Evolutionary conservation across 2,329 filamentous ascomycete species (phyloP), one percentile per base, ranked within the genome.

Genomic region (Graphilbum sp.): DNA sequence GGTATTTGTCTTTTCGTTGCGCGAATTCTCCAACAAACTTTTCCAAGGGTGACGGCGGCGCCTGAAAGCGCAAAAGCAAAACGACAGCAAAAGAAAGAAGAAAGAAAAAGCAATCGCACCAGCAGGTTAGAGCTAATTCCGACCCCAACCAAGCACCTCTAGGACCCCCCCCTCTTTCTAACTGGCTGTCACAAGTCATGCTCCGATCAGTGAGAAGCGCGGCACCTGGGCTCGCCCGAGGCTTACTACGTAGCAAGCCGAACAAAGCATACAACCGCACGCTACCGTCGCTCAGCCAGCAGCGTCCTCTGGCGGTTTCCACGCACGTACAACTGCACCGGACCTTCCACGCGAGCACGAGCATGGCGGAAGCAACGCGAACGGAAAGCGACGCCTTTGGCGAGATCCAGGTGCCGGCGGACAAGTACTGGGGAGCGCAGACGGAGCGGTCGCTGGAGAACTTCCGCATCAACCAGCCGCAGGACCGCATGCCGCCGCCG

Each of bases 391-490:
- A 98, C 69, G 90, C 90, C 62, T 96, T 96, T 68, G 90, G 90
- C 63, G 86, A 93, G 67, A 75, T 98, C 59, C 76, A 94, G 67
- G 87, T 96, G 50, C 72, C 81, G 32, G 71, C 72, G 47, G 85
- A 94, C 74, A 88, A 81, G 68, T 98, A 98, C 72, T 98, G 90
- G 88, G 90, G 90, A 55, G 88, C 88, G 44, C 88, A 95, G 71
- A 95, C 88, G 39, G 81, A 95, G 72, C 79, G 88, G 49, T 96
- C 88, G 37, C 73, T 96, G 58, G 79, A 82, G 61, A 98, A 98
- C 70, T 98, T 98, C 72, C 81, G 80, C 61, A 96, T 98, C 75
- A 96, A 96, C 66, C 90, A 96, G 70, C 90, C 90, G 43, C 85
- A 94, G 64, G 90, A 98, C 59, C 86, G 90, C 58, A 96, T 96